Percentiles rank a stretch among this genome's conserved stretches.
These are phyloP conservation scores for Starmerella etchellsii DNA, from an alignment of 805 yeast species.

Conservation along the genomic window DNA sequence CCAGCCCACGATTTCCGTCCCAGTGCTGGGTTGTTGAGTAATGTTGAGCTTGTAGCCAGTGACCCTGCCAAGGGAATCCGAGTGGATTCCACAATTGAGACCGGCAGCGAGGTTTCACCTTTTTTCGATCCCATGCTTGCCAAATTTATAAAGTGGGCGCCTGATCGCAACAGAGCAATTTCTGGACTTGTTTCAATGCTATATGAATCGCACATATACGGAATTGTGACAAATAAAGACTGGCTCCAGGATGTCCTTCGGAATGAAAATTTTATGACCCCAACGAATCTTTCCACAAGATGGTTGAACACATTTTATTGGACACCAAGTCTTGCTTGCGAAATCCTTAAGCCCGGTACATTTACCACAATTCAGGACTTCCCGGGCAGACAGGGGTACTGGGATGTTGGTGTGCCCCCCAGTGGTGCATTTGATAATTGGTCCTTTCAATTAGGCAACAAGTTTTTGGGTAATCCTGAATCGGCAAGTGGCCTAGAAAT, in stretches of 20 bases:
- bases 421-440: slow-evolving; percentile 96
- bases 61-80: not conserved
- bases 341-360: slow-evolving; percentile 78
- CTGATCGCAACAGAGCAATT: slow-evolving; percentile 75
- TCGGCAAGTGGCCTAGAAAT: slow-evolving; percentile 82
- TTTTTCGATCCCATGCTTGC: slow-evolving; percentile 80
- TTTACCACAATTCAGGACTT: slow-evolving; percentile 94
- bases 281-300: slow-evolving; percentile 75
- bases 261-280: slow-evolving; percentile 60
- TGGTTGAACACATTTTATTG: slow-evolving; percentile 66
- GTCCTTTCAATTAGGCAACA: slow-evolving; percentile 78
- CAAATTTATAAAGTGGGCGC: slow-evolving; percentile 88
- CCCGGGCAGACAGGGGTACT: slow-evolving; percentile 71
- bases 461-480: slow-evolving; percentile 74
- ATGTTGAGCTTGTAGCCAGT: not conserved
- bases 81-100: not conserved
- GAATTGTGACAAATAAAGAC: slow-evolving; percentile 82
- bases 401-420: slow-evolving; percentile 95
- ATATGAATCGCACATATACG: slow-evolving; percentile 72
- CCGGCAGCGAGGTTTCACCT: not conserved
- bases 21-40: not conserved
- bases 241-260: slow-evolving; percentile 75
- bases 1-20: slow-evolving; percentile 95
- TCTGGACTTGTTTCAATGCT: slow-evolving; percentile 63
- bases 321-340: slow-evolving; percentile 62